A percentile compares a stretch with the other conserved stretches of the same genome.
Conservation (phyloP, 768 basidiomycete genomes). For the Pisolithus orientalis region DNA sequence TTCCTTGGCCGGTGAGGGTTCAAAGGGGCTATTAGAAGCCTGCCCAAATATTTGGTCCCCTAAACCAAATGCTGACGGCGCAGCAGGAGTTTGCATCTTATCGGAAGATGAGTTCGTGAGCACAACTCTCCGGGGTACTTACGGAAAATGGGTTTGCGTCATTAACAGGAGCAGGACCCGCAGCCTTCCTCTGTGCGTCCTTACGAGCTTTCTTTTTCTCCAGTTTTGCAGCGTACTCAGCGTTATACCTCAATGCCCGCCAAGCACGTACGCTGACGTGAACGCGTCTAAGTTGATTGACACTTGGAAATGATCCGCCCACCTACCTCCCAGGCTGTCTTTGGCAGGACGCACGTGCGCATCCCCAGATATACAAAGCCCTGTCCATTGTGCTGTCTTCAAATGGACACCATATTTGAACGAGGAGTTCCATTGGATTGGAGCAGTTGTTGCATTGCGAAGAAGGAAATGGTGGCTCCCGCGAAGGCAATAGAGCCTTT, state of each 20-base stretch:
- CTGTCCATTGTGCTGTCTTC: conserved; percentile 82
- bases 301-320: background rate
- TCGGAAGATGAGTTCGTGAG: conserved; percentile 1
- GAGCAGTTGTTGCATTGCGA: conserved; percentile 70
- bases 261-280: conserved; percentile 67
- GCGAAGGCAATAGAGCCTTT: conserved; percentile 69
- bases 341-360: conserved; percentile 65
- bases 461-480: conserved; percentile 54
- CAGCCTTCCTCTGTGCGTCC: conserved; percentile 32
- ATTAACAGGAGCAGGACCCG: conserved; percentile 25
- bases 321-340: conserved; percentile 71
- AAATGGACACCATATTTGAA: conserved; percentile 89
- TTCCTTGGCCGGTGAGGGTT: conserved; percentile 4
- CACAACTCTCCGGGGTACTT: conserved; percentile 16
- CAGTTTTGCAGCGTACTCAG: conserved; percentile 68
- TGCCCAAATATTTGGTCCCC: conserved; percentile 65
- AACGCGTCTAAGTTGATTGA: conserved; percentile 10
- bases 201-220: conserved; percentile 45
- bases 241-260: conserved; percentile 69
- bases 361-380: conserved; percentile 82
- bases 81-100: conserved; percentile 22
- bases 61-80: conserved; percentile 42
- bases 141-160: conserved; percentile 69
- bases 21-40: conserved; percentile 11
- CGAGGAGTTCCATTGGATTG: conserved; percentile 70